phyloP scores from a whole-genome alignment of 2,329 filamentous ascomycete genomes.

The Monilinia fructicola region DNA sequence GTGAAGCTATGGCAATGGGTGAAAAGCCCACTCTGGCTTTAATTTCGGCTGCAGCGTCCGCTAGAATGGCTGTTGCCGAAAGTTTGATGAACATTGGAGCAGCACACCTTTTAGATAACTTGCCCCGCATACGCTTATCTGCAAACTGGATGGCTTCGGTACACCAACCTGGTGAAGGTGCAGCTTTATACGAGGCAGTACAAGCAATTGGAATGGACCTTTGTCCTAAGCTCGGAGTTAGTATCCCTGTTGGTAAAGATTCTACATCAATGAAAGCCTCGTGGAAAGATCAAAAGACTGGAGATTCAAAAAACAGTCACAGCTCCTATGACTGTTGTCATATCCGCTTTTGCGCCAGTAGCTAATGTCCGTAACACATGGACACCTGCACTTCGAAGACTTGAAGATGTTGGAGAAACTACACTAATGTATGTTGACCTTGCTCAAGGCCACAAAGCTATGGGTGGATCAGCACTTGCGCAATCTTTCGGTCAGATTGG shows the following conservation, averaged over 20 bases:
- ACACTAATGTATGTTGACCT: conserved; percentile 90
- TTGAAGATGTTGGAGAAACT: conserved; percentile 86
- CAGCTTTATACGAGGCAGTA: conserved; percentile 89
- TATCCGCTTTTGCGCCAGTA: conserved; percentile 86
- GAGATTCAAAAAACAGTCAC: conserved; percentile 81
- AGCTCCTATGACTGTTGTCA: conserved; percentile 85
- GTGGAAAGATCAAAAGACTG: conserved; percentile 72
- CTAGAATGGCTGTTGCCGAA: conserved; percentile 94
- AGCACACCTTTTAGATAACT: conserved; percentile 55
- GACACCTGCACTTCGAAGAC: conserved; percentile 82
- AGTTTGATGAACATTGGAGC: conserved; percentile 91
- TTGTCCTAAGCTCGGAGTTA: conserved; percentile 85
- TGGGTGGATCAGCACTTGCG: conserved; percentile 88
- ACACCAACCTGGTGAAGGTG: conserved; percentile 87
- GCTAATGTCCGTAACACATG: conserved; percentile 82
- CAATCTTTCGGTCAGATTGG: conserved; percentile 88
- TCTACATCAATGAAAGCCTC: conserved; percentile 99
- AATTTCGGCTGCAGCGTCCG: conserved; percentile 85
- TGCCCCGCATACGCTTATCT: conserved; percentile 81
- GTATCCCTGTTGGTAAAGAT: conserved; percentile 96
- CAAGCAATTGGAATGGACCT: conserved; percentile 90
- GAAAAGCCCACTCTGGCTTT: conserved; percentile 87
- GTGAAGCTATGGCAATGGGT: conserved; percentile 98
- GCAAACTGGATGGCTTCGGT: conserved; percentile 99
- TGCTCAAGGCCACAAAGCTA: conserved; percentile 72